Evolutionary conservation across 345 rosid species (phyloP).

Genomic region (Theobroma cacao): DNA sequence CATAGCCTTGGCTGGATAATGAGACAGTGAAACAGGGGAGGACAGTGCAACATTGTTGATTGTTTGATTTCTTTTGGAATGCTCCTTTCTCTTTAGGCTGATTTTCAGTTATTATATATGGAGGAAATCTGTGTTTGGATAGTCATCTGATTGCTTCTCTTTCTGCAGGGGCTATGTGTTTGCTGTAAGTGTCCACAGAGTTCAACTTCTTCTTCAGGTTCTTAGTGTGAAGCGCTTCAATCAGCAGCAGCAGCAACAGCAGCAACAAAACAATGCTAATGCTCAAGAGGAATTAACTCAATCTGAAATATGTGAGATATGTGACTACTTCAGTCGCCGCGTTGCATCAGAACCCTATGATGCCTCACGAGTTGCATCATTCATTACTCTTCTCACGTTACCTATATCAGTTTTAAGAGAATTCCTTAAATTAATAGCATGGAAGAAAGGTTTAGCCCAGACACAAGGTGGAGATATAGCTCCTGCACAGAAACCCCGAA

Average conservation of each 20-base stretch:
- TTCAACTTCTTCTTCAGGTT: conserved; percentile 98
- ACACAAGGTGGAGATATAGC: conserved; percentile 79
- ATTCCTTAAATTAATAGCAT: conserved; percentile 90
- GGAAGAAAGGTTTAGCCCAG: conserved; percentile 90
- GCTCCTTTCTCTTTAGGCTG: neutral
- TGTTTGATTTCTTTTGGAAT: neutral
- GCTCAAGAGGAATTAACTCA: conserved; percentile 90
- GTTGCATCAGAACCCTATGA: conserved; percentile 99
- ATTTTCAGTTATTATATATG: neutral
- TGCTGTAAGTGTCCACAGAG: conserved; percentile 96
- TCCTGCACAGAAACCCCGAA: conserved; percentile 86
- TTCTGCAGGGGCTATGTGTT: conserved; percentile 88
- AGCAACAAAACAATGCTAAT: conserved; percentile 57
- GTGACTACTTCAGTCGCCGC: conserved; percentile 96
- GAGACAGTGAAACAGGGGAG: neutral
- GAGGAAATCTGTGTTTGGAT: neutral
- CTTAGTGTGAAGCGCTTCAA: conserved; percentile 94
- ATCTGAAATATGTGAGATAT: conserved; percentile 86
- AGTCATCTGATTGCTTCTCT: conserved; percentile 15
- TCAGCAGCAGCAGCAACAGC: conserved; percentile 86
- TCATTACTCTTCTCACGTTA: conserved; percentile 95
- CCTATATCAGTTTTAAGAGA: conserved; percentile 91
- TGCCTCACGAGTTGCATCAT: conserved; percentile 97
- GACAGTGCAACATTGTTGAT: neutral
- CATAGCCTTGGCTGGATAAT: neutral